Evolutionary conservation across 306 rosid genomes (phyloP), one percentile per base, ranked within the genome.

Genomic region (Hippophae gyantsensis): DNA sequence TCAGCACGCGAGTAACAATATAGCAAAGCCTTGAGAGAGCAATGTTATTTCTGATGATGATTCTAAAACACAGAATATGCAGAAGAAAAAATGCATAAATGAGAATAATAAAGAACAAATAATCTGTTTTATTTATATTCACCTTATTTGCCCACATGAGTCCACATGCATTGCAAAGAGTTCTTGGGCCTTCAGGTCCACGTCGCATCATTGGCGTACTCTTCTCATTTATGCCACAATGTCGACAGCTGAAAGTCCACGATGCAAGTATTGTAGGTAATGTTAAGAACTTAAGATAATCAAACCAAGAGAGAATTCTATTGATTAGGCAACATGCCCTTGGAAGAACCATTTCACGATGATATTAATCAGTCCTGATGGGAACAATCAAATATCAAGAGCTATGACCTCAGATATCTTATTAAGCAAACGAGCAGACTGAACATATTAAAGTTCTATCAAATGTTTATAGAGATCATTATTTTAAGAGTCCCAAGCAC

Each of bases 131-230:
- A 57, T 62, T 48, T 44, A 48, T 10, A 57, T 72, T 65, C 65
- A 86, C 95, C 95, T 83, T 86, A 69, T 83, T 86, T 74, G 95
- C 95, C 95, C 95, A 86, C 85, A 81, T 83, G 13, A 86, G 89
- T 60, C 95, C 95, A 57, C 95, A 86, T 69, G 95, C 94, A 53
- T 82, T 82, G 84, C 94, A 85, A 58, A 85, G 89, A 58, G 89
- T 81, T 69, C 89, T 82, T 58, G 94, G 94, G 58, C 94, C 94
- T 71, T 82, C 84, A 56, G 94, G 94, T 65, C 94, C 94, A 14
- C 86, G 89, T 40, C 94, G 77, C 94, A 86, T 86, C 86, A 82
- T 82, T 54, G 89, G 95, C 7, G 95, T 86, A 64, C 70, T 66
- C 69, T 83, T 86, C 76, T 81, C 87, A 58, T 78, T 79, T 43